Evolutionary conservation across 257 asterid species (phyloP).

Genomic region (Cinchona pubescens): DNA sequence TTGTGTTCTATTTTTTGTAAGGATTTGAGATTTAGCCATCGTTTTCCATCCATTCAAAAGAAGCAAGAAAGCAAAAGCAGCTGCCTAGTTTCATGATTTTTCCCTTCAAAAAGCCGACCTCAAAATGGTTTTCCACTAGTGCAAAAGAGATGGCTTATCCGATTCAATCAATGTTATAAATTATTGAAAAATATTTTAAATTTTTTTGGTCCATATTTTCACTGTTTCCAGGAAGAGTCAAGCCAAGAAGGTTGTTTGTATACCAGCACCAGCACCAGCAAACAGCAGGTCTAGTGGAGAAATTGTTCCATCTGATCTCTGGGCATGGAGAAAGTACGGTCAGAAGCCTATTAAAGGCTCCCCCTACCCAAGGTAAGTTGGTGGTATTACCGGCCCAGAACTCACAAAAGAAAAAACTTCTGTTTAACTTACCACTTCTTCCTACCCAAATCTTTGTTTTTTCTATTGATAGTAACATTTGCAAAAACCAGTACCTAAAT

Average conservation of each 20-base stretch:
- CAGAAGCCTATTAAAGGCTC: slow-evolving; percentile 98
- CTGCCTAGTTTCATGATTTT: slow-evolving; percentile 9
- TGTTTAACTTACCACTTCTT: background rate
- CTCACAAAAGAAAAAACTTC: background rate
- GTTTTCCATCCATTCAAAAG: background rate
- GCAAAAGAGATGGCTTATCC: slow-evolving; percentile 8
- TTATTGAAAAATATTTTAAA: background rate
- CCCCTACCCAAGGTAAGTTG: slow-evolving; percentile 78
- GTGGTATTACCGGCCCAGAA: background rate
- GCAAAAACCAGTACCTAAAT: background rate
- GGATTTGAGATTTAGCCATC: background rate
- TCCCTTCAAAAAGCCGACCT: slow-evolving; percentile 16
- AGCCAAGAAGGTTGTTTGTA: slow-evolving; percentile 87
- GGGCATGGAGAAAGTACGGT: slow-evolving; percentile 99
- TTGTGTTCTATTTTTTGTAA: background rate
- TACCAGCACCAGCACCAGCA: slow-evolving; percentile 90
- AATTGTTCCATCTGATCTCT: slow-evolving; percentile 89
- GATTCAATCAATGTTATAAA: too few species aligned
- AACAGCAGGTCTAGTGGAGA: slow-evolving; percentile 83
- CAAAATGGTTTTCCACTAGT: slow-evolving; percentile 15
- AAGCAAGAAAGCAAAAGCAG: slow-evolving; percentile 1
- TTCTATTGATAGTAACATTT: background rate
- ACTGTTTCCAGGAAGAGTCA: slow-evolving; percentile 60
- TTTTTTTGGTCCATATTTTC: background rate
- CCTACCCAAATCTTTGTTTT: background rate